Percentiles rank a stretch among this genome's conserved stretches.
phyloP scores from a whole-genome alignment of 2,329 filamentous ascomycete species.

The Fusarium duplospermum region DNA sequence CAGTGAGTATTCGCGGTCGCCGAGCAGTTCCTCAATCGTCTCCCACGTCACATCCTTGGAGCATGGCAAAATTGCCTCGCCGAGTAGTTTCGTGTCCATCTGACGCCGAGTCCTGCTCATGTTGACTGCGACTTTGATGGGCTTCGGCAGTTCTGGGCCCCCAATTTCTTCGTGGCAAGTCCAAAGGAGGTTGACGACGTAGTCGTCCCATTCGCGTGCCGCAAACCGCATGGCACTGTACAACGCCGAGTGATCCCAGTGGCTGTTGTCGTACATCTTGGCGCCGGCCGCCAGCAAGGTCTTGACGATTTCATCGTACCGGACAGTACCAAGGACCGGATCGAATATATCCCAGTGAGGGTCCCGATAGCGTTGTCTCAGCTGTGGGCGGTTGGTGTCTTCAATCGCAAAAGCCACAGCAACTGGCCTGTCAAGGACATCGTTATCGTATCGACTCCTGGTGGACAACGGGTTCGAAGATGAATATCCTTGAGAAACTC shows the following conservation, averaged over 20 bases:
- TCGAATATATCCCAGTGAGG: neutral
- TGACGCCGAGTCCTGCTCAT: constrained; percentile 22
- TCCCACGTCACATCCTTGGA: constrained; percentile 11
- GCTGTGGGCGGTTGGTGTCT: neutral
- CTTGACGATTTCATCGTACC: constrained; percentile 26
- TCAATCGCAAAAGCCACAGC: constrained; percentile 11
- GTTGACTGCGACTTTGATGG: neutral
- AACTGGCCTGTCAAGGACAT: neutral
- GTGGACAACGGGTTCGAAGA: neutral
- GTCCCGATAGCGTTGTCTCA: neutral
- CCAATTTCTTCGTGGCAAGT: constrained; percentile 3
- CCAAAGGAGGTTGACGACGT: constrained; percentile 17
- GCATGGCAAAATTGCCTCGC: neutral
- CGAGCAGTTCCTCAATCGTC: constrained; percentile 8
- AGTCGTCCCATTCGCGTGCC: constrained; percentile 17
- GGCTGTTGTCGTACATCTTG: neutral
- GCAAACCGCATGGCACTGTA: constrained; percentile 25
- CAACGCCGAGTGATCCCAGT: constrained; percentile 1
- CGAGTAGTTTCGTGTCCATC: constrained; percentile 11
- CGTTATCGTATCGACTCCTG: neutral
- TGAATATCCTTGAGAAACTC: neutral
- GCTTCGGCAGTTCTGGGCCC: neutral
- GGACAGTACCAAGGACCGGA: neutral
- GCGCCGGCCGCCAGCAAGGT: constrained; percentile 19
- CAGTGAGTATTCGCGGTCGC: constrained; percentile 17